Evolutionary conservation across 495 filamentous ascomycete species (phyloP).

Genomic region (Xylaria sp.): DNA sequence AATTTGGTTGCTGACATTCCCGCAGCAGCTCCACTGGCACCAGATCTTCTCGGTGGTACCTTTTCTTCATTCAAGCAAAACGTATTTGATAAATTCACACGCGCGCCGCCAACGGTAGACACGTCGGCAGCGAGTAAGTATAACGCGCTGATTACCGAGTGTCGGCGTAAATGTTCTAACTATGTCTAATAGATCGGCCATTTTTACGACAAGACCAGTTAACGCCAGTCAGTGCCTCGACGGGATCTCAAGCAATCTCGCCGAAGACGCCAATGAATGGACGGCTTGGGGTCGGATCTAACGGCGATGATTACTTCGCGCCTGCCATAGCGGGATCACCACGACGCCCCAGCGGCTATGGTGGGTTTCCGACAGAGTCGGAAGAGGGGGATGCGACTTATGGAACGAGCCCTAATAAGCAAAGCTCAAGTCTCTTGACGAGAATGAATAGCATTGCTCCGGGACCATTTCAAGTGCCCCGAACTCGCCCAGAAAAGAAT

Average conservation of each 20-base stretch:
- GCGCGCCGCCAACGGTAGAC: conserved; percentile 59
- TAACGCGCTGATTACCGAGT: not conserved
- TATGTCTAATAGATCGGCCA: conserved; percentile 60
- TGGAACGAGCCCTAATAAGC: conserved; percentile 49
- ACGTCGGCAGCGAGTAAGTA: conserved; percentile 64
- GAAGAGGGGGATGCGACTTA: conserved; percentile 46
- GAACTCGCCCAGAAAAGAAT: conserved; percentile 33
- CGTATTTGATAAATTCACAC: conserved; percentile 50
- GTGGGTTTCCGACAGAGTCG: conserved; percentile 53
- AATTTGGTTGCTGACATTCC: conserved; percentile 29
- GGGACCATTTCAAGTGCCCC: conserved; percentile 66
- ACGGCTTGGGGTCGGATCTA: conserved; percentile 43
- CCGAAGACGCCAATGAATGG: conserved; percentile 57
- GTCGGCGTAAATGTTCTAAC: conserved; percentile 41
- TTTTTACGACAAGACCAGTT: conserved; percentile 64
- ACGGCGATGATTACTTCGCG: conserved; percentile 48
- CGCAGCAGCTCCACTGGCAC: conserved; percentile 49
- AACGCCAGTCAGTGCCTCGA: conserved; percentile 66
- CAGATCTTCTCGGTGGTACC: conserved; percentile 40
- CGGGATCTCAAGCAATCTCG: conserved; percentile 62
- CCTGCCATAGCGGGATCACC: conserved; percentile 46
- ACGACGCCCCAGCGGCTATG: conserved; percentile 49
- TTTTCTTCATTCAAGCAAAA: conserved; percentile 37
- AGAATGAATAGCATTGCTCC: conserved; percentile 71
- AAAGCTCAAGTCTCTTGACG: conserved; percentile 58